phyloP scores from a whole-genome alignment of 2,329 filamentous ascomycete species.

The Tolypocladium endophyticum region DNA sequence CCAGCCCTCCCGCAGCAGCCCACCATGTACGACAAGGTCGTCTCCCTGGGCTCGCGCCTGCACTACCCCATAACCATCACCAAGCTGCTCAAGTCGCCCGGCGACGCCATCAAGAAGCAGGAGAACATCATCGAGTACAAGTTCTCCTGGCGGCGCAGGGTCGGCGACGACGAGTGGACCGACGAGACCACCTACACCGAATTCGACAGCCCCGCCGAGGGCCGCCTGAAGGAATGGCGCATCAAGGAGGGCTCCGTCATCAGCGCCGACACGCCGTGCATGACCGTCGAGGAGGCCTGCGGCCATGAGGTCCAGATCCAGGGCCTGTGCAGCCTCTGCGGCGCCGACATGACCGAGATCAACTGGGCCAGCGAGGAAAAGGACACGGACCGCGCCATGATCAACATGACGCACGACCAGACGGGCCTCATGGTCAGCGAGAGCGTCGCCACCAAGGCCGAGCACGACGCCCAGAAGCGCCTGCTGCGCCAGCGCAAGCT shows the following conservation, averaged over 20 bases:
- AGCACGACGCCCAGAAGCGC: conserved; percentile 77
- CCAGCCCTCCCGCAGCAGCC: not conserved
- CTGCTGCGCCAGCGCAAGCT: conserved; percentile 74
- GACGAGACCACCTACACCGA: conserved; percentile 61
- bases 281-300: conserved; percentile 84
- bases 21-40: conserved; percentile 27
- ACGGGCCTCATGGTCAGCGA: conserved; percentile 76
- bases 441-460: conserved; percentile 67
- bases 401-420: conserved; percentile 93
- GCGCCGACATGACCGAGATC: conserved; percentile 89
- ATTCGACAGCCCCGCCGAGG: conserved; percentile 78
- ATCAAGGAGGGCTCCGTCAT: conserved; percentile 59
- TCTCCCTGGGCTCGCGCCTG: conserved; percentile 51
- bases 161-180: conserved; percentile 52
- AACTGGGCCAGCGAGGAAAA: conserved; percentile 72
- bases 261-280: conserved; percentile 43
- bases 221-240: conserved; percentile 66
- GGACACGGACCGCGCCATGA: conserved; percentile 77
- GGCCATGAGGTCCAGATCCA: conserved; percentile 84
- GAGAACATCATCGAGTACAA: conserved; percentile 78
- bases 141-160: conserved; percentile 68
- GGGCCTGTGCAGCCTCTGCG: conserved; percentile 83
- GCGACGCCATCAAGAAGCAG: conserved; percentile 65
- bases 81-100: conserved; percentile 65
- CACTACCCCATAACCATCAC: conserved; percentile 92